Evolutionary conservation across 805 yeast genomes (phyloP), one percentile per base, ranked within the genome.

Genomic region (Candida lessepsii): DNA sequence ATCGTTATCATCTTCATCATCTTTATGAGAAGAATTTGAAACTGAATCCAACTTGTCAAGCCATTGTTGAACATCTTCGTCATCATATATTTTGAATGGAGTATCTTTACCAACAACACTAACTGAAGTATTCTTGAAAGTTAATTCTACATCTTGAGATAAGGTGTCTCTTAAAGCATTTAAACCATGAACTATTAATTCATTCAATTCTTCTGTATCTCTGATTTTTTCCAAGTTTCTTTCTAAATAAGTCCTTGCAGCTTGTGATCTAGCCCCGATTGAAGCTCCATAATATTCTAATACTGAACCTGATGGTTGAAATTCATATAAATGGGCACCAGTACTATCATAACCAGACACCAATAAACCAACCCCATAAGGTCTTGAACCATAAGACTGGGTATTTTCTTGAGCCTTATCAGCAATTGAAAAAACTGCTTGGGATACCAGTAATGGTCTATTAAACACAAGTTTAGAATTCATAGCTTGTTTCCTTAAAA

Each of bases 231-330:
- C 88, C 57, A 82, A 73, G 51, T 83, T 83, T 58, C 96, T 81
- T 65, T 93, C 99, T 58, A 93, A 70, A 53, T 88, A 93, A 2
- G 99, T 93, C 69, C 95, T 81, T 11, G 96, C 97, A 37, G 98
- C 98, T 67, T 93, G 99, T 2, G 98, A 91, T 59, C 99, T 79
- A 8, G 99, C 98, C 34, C 99, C 99, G 56, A 93, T 88, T 26
- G 99, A 96, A 9, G 96, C 82, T 25, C 96, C 98, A 52, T 76
- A 79, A 59, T 90, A 86, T 63, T 93, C 98, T 54, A 89, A 71
- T 16, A 85, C 93, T 18, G 91, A 82, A 2, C 99, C 99, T 7
- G 95, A 83, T 13, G 99, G 99, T 60, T 86, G 91, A 66, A 93
- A 93, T 70, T 93, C 99, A 62, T 80, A 82, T 47, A 93, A 67